Base-by-base conservation (phyloP, 2,329 filamentous ascomycete genomes). In the Trichophyton verrucosum region DNA sequence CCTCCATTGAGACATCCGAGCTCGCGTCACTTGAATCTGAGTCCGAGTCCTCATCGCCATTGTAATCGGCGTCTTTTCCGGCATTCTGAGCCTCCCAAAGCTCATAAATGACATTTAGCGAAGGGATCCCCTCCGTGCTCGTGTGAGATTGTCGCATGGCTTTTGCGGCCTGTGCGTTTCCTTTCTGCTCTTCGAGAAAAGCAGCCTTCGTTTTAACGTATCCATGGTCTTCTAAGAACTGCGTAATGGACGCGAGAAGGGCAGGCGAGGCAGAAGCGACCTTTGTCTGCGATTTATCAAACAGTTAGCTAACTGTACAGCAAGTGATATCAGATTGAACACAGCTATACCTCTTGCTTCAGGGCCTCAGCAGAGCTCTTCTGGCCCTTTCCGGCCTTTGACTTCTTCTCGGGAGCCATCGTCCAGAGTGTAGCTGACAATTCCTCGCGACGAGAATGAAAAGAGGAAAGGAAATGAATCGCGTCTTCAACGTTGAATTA, bases 191-290 rank as follows among this genome's bases (percentile, higher is more conserved):
- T 69, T 85, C 82, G 66, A 78, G 77, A 68, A 90, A 86, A 3
- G 82, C 81, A 62, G 79, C 76, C 68, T 81, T 81, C 53, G 87
- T 82, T 62, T 78, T 77, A 56, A 78, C 72, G 67, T 88, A 87
- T n/a, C 83, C 81, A 71, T 87, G 80, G 53, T 86, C 80, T 47
- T 80, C 79, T 57, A 91, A 78, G 72, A 90, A 91, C 22, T 75
- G 73, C 64, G 83, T 83, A 67, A 91, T 80, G 15, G 89, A 76
- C 63, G 84, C 81, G 69, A 91, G 76, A 40, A 91, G 76, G 71
- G 87, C 80, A 30, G 80, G 73, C 3, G 86, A 80, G 27, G 82
- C 57, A 44, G 40, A 40, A 11, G 40, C 15, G 9, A 15, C 36
- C 42, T 59, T 15, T 9, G 15, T 7, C 7, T 24, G 20, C 40